phyloP scores from a whole-genome alignment of 495 filamentous ascomycete species.

The Talaromyces ruber region DNA sequence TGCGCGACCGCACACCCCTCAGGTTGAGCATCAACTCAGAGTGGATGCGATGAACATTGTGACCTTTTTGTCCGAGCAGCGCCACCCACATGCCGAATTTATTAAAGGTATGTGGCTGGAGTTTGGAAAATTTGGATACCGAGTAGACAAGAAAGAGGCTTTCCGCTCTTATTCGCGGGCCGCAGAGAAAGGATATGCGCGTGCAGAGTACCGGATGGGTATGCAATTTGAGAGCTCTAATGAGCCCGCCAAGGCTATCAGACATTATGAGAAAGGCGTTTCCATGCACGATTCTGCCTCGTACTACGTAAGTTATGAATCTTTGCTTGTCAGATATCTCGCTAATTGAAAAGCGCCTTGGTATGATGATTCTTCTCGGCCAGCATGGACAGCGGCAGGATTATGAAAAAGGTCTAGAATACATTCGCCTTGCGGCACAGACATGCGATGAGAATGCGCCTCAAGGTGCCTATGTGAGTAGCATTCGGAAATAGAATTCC shows the following conservation, averaged over 20 bases:
- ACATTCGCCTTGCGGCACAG: conserved; percentile 74
- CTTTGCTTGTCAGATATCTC: background rate
- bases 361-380: conserved; percentile 95
- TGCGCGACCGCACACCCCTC: conserved; percentile 67
- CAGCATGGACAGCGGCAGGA: conserved; percentile 86
- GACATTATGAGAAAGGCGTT: conserved; percentile 78
- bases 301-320: conserved; percentile 54
- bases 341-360: conserved; percentile 53
- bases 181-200: conserved; percentile 84
- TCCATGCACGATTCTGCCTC: conserved; percentile 80
- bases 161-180: conserved; percentile 76
- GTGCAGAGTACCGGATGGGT: conserved; percentile 93
- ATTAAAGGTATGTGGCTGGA: conserved; percentile 96
- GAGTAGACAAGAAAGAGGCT: conserved; percentile 88
- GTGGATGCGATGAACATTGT: conserved; percentile 89
- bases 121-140: conserved; percentile 89
- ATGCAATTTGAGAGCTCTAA: conserved; percentile 97
- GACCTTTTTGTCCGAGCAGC: conserved; percentile 78
- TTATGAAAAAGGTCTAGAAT: conserved; percentile 64
- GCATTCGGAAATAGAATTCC: background rate
- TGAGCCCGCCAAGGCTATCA: conserved; percentile 80
- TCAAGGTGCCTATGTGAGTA: conserved; percentile 79
- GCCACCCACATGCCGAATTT: conserved; percentile 89
- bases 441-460: conserved; percentile 95
- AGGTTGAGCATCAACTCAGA: conserved; percentile 76